Evolutionary conservation across 164 flowering plant genomes (phyloP).

Genomic region (Vitis rotundifolia): DNA sequence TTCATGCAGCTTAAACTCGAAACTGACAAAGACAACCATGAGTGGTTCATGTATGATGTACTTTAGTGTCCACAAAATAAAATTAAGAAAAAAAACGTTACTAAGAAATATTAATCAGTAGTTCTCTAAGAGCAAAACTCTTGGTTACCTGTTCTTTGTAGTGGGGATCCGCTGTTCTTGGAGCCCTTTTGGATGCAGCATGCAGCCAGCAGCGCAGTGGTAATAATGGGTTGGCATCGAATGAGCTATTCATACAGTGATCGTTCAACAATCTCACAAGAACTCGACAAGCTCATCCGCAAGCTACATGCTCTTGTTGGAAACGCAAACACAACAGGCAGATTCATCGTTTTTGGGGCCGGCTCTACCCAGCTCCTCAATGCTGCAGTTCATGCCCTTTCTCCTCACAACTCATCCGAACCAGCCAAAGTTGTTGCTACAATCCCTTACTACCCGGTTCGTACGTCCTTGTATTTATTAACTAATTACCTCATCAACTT

Average conservation of each 20-base stretch:
- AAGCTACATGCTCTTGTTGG: constrained; percentile 43
- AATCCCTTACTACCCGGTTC: constrained; percentile 55
- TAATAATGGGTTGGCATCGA: constrained; percentile 67
- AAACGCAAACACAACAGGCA: constrained; percentile 54
- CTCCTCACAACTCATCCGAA: constrained; percentile 25
- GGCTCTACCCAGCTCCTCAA: constrained; percentile 73
- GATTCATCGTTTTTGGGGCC: constrained; percentile 55
- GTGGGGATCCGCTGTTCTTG: constrained; percentile 68
- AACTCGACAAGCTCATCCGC: constrained; percentile 45
- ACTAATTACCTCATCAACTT: background rate
- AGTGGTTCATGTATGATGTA: no score
- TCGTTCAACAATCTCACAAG: constrained; percentile 20
- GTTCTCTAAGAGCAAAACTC: no score
- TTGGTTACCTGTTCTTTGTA: constrained; percentile 12
- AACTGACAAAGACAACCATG: no score
- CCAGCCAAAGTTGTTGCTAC: constrained; percentile 59
- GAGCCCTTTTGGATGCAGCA: constrained; percentile 73
- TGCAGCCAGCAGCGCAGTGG: constrained; percentile 39
- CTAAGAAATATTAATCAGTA: no score
- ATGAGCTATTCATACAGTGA: constrained; percentile 51
- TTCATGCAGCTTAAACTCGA: no score
- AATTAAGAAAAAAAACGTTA: no score
- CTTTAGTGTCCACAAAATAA: no score
- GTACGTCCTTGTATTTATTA: constrained; percentile 20
- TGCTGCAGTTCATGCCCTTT: constrained; percentile 69